A percentile compares a stretch with the other conserved stretches of the same genome.
These are phyloP conservation scores for Toxoplasma gondii DNA, from an alignment of 169 alveolate species.

Conservation along the genomic window DNA sequence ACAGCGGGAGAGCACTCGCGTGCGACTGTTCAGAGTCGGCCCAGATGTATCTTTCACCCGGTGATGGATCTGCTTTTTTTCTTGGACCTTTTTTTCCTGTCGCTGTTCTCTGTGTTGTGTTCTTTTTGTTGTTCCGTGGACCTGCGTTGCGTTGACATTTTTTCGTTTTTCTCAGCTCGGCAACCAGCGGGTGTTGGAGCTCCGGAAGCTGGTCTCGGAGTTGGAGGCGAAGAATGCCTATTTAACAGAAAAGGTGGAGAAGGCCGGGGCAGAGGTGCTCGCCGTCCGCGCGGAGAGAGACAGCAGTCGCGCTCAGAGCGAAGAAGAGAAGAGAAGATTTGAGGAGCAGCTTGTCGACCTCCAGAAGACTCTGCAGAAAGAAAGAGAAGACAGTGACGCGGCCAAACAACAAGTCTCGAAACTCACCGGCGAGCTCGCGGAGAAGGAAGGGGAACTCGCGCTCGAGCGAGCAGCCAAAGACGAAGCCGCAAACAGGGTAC, in stretches of 20 bases:
- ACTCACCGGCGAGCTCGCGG: background rate
- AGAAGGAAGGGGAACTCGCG: background rate
- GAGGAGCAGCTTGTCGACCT: background rate
- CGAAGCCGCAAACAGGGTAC: background rate
- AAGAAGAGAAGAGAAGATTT: background rate
- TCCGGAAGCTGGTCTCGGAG: background rate
- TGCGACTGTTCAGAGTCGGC: no score
- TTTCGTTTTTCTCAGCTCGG: background rate
- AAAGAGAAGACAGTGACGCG: background rate
- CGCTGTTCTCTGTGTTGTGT: background rate
- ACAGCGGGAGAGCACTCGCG: no score
- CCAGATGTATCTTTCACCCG: no score
- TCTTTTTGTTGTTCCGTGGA: background rate
- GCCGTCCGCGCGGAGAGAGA: background rate
- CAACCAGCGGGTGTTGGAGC: background rate
- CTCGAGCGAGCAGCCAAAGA: background rate
- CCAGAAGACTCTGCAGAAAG: background rate
- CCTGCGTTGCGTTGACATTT: background rate
- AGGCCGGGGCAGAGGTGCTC: background rate
- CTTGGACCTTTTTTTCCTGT: background rate
- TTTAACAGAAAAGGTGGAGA: background rate
- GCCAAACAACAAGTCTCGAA: background rate
- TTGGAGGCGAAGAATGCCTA: background rate
- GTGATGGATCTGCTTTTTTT: background rate
- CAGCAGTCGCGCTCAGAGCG: background rate